Base-by-base conservation (phyloP, 139 green algal genomes). In the Chlamydomonas eustigma region DNA sequence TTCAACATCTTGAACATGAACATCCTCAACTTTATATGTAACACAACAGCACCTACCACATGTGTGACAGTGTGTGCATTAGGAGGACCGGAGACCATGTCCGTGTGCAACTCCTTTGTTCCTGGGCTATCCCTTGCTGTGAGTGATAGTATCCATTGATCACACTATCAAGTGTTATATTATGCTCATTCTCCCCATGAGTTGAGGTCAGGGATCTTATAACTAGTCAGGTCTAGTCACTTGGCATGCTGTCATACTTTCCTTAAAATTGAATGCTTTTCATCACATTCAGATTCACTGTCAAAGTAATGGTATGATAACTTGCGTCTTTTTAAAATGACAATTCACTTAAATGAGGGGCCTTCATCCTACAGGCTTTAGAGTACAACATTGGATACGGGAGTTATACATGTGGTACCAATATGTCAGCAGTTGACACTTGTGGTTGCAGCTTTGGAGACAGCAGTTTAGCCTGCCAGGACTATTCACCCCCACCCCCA, bases 51-150 rank as follows among this genome's bases (percentile, higher is more conserved):
- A 24, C 6, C 6, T 28, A 22, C 58, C 58, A 37, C 58, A 5
- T 70, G 58, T 28, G 58, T 70, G 25, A 22, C 32, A 35, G 28
- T 35, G 8, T 70, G 58, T 22, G 58, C 25, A 24, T 34, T 28
- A 35, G 58, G 58, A 32, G 6, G 25, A 24, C 8, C 34, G 25
- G 8, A 70, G 25, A 70, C 58, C 18, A 34, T 8, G 25, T 22
- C 24, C 58, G 58, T 70, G 8, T 70, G 58, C 58, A 35, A 70
- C 58, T 37, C 58, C 18, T 37, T 70, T 28, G 58, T 35, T 24
- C 58, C 6, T 18, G 25, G 58, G 8, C 6, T 28, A 35, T 37
- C 25, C 34, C 18, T 70, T 22, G 25, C 58, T 24, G 58, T 35
- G 34, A 8, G 58, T 22, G 34, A 22, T 22, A 70, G 6, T 22